Percentiles rank a stretch among this genome's conserved stretches.
phyloP scores from a whole-genome alignment of 768 basidiomycete genomes.

The Lactifluus volemus region DNA sequence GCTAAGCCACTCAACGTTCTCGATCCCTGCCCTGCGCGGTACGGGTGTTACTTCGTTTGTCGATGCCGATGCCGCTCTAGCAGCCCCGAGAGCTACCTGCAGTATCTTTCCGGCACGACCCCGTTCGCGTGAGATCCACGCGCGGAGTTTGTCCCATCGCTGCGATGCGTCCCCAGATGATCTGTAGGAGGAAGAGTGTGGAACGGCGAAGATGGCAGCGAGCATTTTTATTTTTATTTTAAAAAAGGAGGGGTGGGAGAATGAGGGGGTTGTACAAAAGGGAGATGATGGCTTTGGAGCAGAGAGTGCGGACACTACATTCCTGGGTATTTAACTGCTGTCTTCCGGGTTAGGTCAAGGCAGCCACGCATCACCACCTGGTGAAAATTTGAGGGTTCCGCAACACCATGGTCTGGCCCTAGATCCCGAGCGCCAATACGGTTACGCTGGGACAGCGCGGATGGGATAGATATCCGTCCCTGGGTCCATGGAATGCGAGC shows the following conservation, averaged over 20 bases:
- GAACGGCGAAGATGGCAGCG: conserved; percentile 9
- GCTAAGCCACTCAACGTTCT: conserved; percentile 7
- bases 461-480: conserved; percentile 7
- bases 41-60: conserved; percentile 8
- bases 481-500: conserved; percentile 7
- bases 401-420: conserved; percentile 12
- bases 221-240: conserved; percentile 4
- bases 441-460: conserved; percentile 15
- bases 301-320: not conserved
- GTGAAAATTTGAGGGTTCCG: conserved; percentile 13
- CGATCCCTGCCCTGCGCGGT: not conserved
- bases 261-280: not conserved
- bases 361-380: conserved; percentile 10
- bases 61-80: conserved; percentile 11
- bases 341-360: conserved; percentile 10
- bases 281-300: not conserved
- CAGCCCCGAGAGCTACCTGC: conserved; percentile 9
- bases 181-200: conserved; percentile 1
- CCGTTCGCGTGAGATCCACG: conserved; percentile 18
- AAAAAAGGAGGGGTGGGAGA: not conserved
- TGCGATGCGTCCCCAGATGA: conserved; percentile 6
- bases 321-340: conserved; percentile 11
- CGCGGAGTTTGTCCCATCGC: conserved; percentile 13
- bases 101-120: conserved; percentile 13
- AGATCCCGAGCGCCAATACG: conserved; percentile 2